A percentile compares a stretch with the other conserved stretches of the same genome.
Conservation (phyloP, 2,329 filamentous ascomycete species). For the Mycogone perniciosa region DNA sequence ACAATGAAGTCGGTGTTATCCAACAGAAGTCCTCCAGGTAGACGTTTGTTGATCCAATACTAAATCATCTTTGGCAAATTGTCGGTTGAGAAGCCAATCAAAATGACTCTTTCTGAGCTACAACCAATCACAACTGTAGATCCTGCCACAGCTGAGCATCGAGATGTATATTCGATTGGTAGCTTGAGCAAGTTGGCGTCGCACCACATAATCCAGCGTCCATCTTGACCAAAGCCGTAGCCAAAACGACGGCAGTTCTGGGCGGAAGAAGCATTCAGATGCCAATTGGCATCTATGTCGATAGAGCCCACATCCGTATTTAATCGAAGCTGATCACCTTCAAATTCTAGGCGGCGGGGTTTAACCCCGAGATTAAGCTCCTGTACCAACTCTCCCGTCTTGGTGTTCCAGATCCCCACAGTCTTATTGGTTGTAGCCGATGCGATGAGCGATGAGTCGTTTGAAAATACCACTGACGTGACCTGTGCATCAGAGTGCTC, state of each 20-base stretch:
- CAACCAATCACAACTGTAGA: constrained; percentile 5
- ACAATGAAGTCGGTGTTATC: too few relatives aligned
- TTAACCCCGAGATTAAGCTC: neutral
- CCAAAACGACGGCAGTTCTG: neutral
- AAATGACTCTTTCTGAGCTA: neutral
- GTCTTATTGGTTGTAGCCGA: too few relatives aligned
- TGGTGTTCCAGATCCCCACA: neutral
- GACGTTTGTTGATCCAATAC: too few relatives aligned
- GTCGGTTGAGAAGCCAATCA: neutral
- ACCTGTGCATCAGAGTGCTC: too few relatives aligned
- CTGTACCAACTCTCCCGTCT: neutral
- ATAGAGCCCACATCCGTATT: neutral
- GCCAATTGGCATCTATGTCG: neutral
- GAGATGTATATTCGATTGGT: neutral
- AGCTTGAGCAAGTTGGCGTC: constrained; percentile 3
- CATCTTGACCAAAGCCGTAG: neutral
- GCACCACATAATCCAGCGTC: neutral
- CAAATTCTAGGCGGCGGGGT: neutral
- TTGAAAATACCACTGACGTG: too few relatives aligned
- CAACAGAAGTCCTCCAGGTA: too few relatives aligned
- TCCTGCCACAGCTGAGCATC: constrained; percentile 3
- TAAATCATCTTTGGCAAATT: neutral
- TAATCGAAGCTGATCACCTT: neutral
- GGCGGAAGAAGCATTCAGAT: neutral
- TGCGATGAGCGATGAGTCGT: too few relatives aligned